A percentile compares a stretch with the other conserved stretches of the same genome.
Evolutionary conservation across 148 eudicot genomes (phyloP).

Genomic region (Vaccinium corymbosum): DNA sequence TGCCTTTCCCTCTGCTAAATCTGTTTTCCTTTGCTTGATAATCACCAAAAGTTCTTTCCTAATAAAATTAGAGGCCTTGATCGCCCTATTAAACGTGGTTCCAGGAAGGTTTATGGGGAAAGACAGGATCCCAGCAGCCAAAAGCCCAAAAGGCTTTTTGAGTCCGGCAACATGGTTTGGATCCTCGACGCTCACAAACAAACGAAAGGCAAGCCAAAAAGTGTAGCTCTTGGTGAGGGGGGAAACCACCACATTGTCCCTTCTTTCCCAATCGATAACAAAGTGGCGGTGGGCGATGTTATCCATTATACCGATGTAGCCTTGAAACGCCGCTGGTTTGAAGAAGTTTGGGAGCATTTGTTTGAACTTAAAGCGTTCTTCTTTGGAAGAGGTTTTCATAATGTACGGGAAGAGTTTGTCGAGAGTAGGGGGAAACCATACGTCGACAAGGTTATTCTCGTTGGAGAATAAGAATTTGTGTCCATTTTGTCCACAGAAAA

Average conservation of each 20-base stretch:
- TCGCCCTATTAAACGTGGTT: not conserved
- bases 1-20: slow-evolving; percentile 7
- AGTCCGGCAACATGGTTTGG: not conserved
- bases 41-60: not conserved
- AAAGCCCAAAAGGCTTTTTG: not conserved
- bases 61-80: not conserved
- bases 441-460: too few species aligned
- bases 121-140: not conserved
- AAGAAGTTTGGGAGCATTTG: too few species aligned
- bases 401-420: too few species aligned
- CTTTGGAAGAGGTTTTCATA: too few species aligned
- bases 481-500: too few species aligned
- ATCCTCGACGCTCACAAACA: slow-evolving; percentile 13
- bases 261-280: too few species aligned
- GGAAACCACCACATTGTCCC: not conserved
- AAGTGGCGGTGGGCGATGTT: too few species aligned
- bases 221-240: slow-evolving; percentile 19
- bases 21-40: slow-evolving; percentile 4
- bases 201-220: slow-evolving; percentile 13
- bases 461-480: too few species aligned
- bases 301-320: too few species aligned
- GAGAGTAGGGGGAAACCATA: too few species aligned
- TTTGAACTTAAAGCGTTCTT: too few species aligned
- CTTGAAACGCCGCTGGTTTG: too few species aligned
- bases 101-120: slow-evolving; percentile 1